phyloP scores from a whole-genome alignment of 164 flowering plant genomes.

The Vitis amurensis region DNA sequence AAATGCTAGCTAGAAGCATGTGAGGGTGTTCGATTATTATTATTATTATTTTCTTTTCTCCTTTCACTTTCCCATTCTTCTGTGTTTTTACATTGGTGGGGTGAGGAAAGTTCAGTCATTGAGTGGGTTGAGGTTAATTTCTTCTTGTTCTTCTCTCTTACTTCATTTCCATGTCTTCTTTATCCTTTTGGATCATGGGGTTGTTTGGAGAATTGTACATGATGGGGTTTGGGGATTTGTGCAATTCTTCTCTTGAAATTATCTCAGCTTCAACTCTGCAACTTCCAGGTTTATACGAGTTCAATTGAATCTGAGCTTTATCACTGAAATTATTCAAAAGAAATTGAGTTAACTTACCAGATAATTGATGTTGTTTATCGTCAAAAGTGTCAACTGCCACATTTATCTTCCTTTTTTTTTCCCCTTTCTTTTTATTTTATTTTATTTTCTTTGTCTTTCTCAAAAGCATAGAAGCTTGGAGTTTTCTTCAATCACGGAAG shows the following conservation, averaged over 20 bases:
- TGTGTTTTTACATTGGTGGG: slow-evolving; percentile 7
- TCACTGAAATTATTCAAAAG: too few species aligned
- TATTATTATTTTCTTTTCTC: neutral
- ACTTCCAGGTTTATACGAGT: too few species aligned
- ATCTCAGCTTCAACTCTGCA: neutral
- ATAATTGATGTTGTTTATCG: too few species aligned
- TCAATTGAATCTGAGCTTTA: too few species aligned
- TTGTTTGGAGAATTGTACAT: slow-evolving; percentile 21
- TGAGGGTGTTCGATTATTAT: slow-evolving; percentile 20
- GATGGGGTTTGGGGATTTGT: slow-evolving; percentile 14
- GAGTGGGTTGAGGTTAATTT: slow-evolving; percentile 1
- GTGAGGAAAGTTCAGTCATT: slow-evolving; percentile 15
- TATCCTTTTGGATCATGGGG: neutral
- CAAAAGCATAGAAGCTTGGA: neutral
- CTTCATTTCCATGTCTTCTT: neutral
- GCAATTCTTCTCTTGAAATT: slow-evolving; percentile 22
- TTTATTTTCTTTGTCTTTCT: neutral
- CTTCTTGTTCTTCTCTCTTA: neutral
- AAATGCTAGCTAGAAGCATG: slow-evolving; percentile 88
- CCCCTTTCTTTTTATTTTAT: too few species aligned
- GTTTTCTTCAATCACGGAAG: neutral
- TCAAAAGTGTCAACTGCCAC: neutral
- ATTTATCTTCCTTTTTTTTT: neutral
- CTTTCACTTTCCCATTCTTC: slow-evolving; percentile 13
- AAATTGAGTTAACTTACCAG: too few species aligned